A percentile compares a stretch with the other conserved stretches of the same genome.
Conservation (phyloP, 2,329 filamentous ascomycete species). For the Microascus cirrosus region DNA sequence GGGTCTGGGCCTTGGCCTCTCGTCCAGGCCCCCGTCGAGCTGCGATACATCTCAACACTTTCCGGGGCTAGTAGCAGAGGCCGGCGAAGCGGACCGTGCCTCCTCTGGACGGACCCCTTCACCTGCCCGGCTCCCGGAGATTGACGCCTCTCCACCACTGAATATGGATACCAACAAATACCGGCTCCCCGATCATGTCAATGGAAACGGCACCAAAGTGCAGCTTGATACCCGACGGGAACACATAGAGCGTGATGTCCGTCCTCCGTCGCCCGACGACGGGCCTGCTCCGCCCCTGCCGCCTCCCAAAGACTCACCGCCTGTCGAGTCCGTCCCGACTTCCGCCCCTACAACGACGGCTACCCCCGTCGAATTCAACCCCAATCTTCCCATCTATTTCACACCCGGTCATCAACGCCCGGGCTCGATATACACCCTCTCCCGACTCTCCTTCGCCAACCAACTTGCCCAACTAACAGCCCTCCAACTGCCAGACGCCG, state of each 20-base stretch:
- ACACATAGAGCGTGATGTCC: constrained; percentile 40
- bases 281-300: constrained; percentile 26
- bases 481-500: constrained; percentile 77
- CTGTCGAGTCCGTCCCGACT: constrained; percentile 10
- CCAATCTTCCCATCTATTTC: constrained; percentile 39
- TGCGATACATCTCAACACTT: not conserved
- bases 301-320: constrained; percentile 23
- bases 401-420: constrained; percentile 57
- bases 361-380: constrained; percentile 16
- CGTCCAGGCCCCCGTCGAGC: constrained; percentile 14
- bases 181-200: constrained; percentile 57
- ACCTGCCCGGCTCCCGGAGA: constrained; percentile 36
- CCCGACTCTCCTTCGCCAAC: constrained; percentile 81
- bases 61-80: constrained; percentile 5
- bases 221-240: constrained; percentile 45
- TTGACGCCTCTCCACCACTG: constrained; percentile 34
- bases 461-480: constrained; percentile 89
- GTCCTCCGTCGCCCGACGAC: constrained; percentile 25
- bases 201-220: constrained; percentile 56
- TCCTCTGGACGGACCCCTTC: constrained; percentile 14
- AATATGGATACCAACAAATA: constrained; percentile 67
- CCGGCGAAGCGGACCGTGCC: constrained; percentile 14
- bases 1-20: constrained; percentile 39
- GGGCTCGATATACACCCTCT: constrained; percentile 88
- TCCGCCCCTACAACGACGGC: constrained; percentile 12